Evolutionary conservation across 2,329 filamentous ascomycete genomes (phyloP).

Genomic region (Talaromyces albobiverticillius): DNA sequence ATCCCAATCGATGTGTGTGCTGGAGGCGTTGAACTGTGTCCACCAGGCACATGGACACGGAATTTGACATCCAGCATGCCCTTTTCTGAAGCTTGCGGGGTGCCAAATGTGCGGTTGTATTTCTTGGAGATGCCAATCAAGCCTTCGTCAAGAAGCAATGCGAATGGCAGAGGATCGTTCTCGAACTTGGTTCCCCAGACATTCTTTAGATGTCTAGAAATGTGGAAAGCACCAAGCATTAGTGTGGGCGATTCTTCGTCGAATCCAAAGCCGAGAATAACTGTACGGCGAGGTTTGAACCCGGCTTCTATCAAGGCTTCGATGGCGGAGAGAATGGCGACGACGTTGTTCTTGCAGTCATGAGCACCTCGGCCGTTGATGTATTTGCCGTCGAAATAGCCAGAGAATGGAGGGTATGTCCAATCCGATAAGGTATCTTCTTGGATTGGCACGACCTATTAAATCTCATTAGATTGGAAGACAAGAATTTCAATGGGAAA

Average conservation of each 20-base stretch:
- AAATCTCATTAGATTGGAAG: too few relatives aligned
- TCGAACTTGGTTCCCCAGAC: constrained; percentile 54
- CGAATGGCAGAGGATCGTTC: constrained; percentile 35
- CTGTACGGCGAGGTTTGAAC: constrained; percentile 55
- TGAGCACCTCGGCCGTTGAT: constrained; percentile 55
- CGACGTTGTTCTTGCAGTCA: constrained; percentile 57
- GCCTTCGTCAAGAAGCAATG: constrained; percentile 62
- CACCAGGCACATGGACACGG: constrained; percentile 56
- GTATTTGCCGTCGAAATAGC: constrained; percentile 52
- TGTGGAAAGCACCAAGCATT: constrained; percentile 52
- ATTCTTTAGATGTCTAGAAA: constrained; percentile 50
- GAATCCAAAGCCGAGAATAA: constrained; percentile 62
- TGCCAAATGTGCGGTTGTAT: constrained; percentile 48
- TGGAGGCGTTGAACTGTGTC: constrained; percentile 59
- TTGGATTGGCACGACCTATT: background rate
- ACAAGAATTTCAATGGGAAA: background rate
- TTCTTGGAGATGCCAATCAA: constrained; percentile 54
- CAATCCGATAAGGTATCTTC: constrained; percentile 50
- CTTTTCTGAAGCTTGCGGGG: constrained; percentile 62
- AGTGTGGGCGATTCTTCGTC: constrained; percentile 62
- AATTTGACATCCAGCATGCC: constrained; percentile 60
- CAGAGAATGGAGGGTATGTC: constrained; percentile 54
- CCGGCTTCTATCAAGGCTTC: constrained; percentile 53
- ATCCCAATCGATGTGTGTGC: constrained; percentile 69
- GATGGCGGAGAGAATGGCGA: constrained; percentile 51